Conservation (phyloP, 2,329 filamentous ascomycete species). For the Pseudogymnoascus sp. region DNA sequence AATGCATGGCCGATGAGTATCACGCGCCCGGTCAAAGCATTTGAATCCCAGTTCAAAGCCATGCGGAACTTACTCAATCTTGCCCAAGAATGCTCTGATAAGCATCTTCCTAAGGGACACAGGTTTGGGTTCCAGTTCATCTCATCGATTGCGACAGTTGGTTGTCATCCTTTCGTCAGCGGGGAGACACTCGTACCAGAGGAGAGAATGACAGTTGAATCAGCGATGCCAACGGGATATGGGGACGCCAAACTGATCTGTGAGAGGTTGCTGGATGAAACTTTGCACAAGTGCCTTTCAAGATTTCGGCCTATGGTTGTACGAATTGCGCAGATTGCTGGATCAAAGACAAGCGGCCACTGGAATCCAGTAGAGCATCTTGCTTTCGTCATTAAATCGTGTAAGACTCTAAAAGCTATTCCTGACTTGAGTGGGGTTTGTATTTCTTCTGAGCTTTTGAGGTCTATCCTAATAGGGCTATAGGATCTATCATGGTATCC, state of each 20-base stretch:
- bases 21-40: too few relatives aligned
- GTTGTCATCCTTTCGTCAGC: too few relatives aligned
- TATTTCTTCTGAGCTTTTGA: too few relatives aligned
- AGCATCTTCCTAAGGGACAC: too few relatives aligned
- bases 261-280: constrained; percentile 44
- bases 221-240: constrained; percentile 43
- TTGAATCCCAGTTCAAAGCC: constrained; percentile 34
- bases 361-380: constrained; percentile 52
- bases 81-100: too few relatives aligned
- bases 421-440: constrained; percentile 32
- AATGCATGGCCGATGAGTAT: too few relatives aligned
- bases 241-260: constrained; percentile 47
- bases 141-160: constrained; percentile 36
- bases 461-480: too few relatives aligned
- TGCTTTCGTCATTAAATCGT: constrained; percentile 44
- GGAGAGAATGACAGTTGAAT: constrained; percentile 33
- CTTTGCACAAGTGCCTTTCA: constrained; percentile 37
- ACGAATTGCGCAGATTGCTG: constrained; percentile 48
- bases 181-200: constrained; percentile 30
- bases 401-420: constrained; percentile 39
- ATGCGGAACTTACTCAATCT: constrained; percentile 35
- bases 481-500: too few relatives aligned
- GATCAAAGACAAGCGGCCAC: constrained; percentile 42
- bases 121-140: constrained; percentile 33
- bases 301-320: constrained; percentile 40